Percentiles rank a stretch among this genome's conserved stretches.
Evolutionary conservation across 257 asterid genomes (phyloP).

Genomic region (Orobanche coerulescens): DNA sequence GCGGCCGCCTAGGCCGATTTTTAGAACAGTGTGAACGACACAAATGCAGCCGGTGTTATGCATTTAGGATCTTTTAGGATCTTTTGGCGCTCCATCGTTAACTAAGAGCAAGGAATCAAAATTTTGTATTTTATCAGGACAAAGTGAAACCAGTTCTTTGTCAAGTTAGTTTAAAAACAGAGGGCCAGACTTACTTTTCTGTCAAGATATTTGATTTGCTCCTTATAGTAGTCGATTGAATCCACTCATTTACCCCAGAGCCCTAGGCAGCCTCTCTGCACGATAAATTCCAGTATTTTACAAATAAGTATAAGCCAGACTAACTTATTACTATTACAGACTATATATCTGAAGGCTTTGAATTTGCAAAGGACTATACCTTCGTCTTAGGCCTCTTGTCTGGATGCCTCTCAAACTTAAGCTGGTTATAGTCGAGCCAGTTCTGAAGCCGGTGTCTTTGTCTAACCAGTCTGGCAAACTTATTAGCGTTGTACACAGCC

Average conservation of each 20-base stretch:
- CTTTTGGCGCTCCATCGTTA: conserved; percentile 74
- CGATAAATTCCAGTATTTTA: too few species aligned
- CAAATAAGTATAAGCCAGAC: too few species aligned
- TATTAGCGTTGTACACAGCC: conserved; percentile 89
- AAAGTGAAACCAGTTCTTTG: neutral
- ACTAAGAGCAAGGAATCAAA: conserved; percentile 31
- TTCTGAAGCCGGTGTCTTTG: conserved; percentile 72
- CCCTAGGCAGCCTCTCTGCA: conserved; percentile 83
- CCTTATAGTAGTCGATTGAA: conserved; percentile 68
- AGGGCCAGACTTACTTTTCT: conserved; percentile 40
- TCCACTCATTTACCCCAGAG: conserved; percentile 75
- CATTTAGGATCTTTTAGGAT: conserved; percentile 65
- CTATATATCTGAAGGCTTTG: too few species aligned
- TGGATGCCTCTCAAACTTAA: conserved; percentile 82
- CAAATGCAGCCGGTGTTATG: conserved; percentile 73
- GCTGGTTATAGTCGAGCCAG: conserved; percentile 91
- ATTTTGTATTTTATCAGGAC: conserved; percentile 6
- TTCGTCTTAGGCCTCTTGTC: conserved; percentile 71
- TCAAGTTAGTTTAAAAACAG: conserved; percentile 8
- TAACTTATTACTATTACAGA: too few species aligned
- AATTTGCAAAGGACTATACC: conserved; percentile 46
- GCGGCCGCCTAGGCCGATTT: too few species aligned
- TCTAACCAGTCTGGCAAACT: conserved; percentile 63
- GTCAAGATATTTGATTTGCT: conserved; percentile 53
- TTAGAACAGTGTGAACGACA: too few species aligned